A percentile compares a stretch with the other conserved stretches of the same genome.
phyloP scores from a whole-genome alignment of 2,329 filamentous ascomycete species.

The Colletotrichum truncatum region DNA sequence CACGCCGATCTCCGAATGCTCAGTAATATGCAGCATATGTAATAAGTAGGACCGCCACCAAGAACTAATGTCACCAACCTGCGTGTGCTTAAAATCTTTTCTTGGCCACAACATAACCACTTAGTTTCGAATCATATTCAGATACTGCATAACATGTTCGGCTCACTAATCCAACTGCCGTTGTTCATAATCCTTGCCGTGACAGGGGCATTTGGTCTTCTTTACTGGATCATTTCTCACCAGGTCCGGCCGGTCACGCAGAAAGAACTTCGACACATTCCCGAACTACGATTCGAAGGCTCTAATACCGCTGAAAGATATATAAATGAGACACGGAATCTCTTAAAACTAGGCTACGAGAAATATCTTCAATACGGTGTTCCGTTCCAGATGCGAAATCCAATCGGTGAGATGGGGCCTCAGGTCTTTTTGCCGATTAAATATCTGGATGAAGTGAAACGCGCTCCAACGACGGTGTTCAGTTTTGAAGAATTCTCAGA shows the following conservation, averaged over 20 bases:
- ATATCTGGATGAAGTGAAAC: constrained; percentile 1
- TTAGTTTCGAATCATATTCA: too few species aligned
- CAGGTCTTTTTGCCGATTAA: background rate
- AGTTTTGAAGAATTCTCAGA: background rate
- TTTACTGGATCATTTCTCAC: background rate
- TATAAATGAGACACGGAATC: background rate
- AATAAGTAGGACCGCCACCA: too few species aligned
- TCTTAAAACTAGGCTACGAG: background rate
- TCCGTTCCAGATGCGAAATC: background rate
- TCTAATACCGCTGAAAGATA: background rate
- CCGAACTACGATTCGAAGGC: background rate
- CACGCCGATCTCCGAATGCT: too few species aligned
- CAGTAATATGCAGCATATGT: too few species aligned
- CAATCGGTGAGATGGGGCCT: background rate
- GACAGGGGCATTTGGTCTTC: background rate
- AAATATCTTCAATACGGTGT: background rate
- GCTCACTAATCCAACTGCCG: too few species aligned
- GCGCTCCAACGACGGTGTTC: background rate
- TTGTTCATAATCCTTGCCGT: too few species aligned
- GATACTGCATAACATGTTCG: too few species aligned
- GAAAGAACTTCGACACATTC: background rate
- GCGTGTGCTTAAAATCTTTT: too few species aligned
- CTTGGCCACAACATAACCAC: too few species aligned
- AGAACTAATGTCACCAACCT: too few species aligned
- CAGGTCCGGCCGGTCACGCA: background rate